Percentiles rank a stretch among this genome's conserved stretches.
These are phyloP conservation scores for Ilex asprella DNA, from an alignment of 257 asterid species.

Conservation along the genomic window DNA sequence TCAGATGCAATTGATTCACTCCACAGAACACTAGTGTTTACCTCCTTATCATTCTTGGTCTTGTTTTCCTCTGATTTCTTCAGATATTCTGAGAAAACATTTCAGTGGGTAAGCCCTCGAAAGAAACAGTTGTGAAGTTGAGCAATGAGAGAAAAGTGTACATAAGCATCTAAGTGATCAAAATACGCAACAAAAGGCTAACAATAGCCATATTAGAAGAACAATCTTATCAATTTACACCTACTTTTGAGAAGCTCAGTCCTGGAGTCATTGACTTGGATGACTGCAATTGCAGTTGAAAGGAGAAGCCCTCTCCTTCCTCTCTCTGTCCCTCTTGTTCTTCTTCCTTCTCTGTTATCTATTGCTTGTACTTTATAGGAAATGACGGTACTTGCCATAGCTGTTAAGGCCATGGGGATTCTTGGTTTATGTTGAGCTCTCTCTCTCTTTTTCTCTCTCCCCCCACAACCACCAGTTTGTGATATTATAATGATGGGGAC, in stretches of 20 bases:
- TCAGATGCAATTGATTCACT: no score
- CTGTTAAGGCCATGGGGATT: constrained; percentile 29
- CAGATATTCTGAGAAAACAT: constrained; percentile 46
- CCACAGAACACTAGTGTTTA: background rate
- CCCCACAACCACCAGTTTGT: no score
- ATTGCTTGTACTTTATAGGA: constrained; percentile 21
- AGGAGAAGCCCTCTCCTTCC: constrained; percentile 57
- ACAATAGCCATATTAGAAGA: background rate
- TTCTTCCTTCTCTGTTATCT: constrained; percentile 16
- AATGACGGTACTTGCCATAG: constrained; percentile 19
- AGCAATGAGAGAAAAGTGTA: background rate
- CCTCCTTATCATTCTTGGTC: constrained; percentile 85
- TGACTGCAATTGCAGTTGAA: constrained; percentile 26
- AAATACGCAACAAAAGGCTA: no score
- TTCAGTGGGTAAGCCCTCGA: background rate
- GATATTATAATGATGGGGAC: no score
- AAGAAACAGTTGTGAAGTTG: no score
- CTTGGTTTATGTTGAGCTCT: no score
- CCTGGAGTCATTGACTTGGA: constrained; percentile 38
- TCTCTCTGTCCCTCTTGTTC: constrained; percentile 12
- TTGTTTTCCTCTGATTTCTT: constrained; percentile 85
- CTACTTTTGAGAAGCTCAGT: constrained; percentile 52
- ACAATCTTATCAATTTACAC: background rate
- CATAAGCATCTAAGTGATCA: background rate
- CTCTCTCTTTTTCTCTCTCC: no score